Conservation (phyloP, 1,139 yeast species). For the Suhomyces bokatorum region DNA sequence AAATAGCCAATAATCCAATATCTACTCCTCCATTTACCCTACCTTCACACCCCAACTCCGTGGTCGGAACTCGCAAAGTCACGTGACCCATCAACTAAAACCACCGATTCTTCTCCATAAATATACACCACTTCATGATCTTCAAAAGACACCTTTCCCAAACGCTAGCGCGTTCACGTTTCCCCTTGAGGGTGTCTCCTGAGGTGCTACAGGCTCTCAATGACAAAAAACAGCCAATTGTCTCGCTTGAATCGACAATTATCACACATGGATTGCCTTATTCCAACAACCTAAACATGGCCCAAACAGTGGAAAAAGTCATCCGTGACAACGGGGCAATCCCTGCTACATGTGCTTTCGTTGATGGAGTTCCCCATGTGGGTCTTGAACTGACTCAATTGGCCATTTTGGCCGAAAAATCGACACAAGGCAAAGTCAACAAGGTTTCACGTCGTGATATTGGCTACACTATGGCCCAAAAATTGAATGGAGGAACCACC, state of each 20-base stretch:
- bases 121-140: background rate
- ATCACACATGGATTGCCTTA: constrained; percentile 88
- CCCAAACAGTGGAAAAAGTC: constrained; percentile 60
- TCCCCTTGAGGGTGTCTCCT: constrained; percentile 42
- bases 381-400: constrained; percentile 58
- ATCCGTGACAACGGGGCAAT: constrained; percentile 66
- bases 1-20: too few species aligned
- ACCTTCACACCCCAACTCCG: background rate
- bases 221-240: constrained; percentile 57
- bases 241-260: constrained; percentile 82
- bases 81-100: background rate
- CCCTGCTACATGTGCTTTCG: constrained; percentile 86
- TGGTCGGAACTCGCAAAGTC: background rate
- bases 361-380: constrained; percentile 69
- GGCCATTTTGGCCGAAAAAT: constrained; percentile 47
- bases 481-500: constrained; percentile 80
- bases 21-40: background rate
- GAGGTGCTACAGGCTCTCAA: constrained; percentile 64
- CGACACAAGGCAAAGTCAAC: constrained; percentile 32
- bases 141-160: constrained; percentile 3
- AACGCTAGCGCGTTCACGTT: background rate
- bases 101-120: background rate
- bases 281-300: constrained; percentile 77
- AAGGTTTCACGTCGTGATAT: constrained; percentile 84
- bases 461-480: constrained; percentile 66